Percentiles rank a stretch among this genome's conserved stretches.
Evolutionary conservation across 164 flowering plant species (phyloP).

Genomic region (Berberis vulgaris): DNA sequence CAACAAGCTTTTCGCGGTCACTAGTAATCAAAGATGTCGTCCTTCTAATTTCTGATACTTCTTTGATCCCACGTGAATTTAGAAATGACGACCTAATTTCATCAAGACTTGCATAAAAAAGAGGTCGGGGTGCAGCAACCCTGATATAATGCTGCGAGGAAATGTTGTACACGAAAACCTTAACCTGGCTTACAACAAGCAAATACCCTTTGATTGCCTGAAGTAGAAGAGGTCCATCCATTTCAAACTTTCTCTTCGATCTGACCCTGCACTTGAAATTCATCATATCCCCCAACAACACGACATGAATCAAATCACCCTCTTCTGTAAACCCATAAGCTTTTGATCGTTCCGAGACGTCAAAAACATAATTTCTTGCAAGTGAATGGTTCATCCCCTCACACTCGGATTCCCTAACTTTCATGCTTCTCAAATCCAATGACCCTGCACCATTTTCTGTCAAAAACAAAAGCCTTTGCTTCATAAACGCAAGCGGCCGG

Average conservation of each 20-base stretch:
- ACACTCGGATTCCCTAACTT: conserved; percentile 66
- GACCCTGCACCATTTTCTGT: conserved; percentile 91
- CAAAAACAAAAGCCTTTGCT: conserved; percentile 83
- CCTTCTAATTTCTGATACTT: conserved; percentile 8
- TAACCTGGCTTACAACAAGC: conserved; percentile 51
- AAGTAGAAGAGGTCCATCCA: conserved; percentile 51
- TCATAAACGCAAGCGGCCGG: conserved; percentile 74
- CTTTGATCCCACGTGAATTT: conserved; percentile 23
- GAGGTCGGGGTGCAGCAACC: conserved; percentile 55
- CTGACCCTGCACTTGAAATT: conserved; percentile 93
- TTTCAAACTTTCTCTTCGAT: conserved; percentile 65
- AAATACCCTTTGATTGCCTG: conserved; percentile 83
- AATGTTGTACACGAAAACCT: conserved; percentile 70
- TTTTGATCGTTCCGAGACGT: conserved; percentile 75
- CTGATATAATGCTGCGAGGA: conserved; percentile 74
- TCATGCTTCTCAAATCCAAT: conserved; percentile 85
- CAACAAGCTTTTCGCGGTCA: conserved; percentile 72
- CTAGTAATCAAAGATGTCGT: conserved; percentile 52
- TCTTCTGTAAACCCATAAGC: conserved; percentile 86
- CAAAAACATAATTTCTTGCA: conserved; percentile 66
- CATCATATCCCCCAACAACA: conserved; percentile 69
- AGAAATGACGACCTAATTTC: conserved; percentile 69
- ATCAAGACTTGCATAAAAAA: conserved; percentile 60
- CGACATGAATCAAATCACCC: conserved; percentile 71
- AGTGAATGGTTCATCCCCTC: conserved; percentile 77